Base-by-base conservation (phyloP, 495 filamentous ascomycete genomes). In the Parachaetomium inaequale region DNA sequence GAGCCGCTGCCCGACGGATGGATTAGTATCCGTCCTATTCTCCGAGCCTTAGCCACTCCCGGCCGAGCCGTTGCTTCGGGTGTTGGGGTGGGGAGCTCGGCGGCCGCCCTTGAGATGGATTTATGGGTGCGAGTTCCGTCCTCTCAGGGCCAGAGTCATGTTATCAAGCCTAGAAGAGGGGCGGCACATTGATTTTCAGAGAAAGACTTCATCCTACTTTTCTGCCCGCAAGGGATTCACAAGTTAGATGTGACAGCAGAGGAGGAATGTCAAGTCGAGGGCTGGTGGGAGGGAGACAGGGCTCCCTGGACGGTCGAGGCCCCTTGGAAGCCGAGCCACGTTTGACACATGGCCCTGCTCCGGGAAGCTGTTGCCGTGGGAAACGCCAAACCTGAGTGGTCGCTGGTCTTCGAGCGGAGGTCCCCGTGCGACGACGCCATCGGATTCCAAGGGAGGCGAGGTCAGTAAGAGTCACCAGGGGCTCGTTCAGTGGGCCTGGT, bases 331-430 rank as follows among this genome's bases (percentile, higher is more conserved):
- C 31, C n/a, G 21, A 43, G 40, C 25, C 29, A 31, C 57, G 14
- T 57, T 34, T 57, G 60, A 63, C 26, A 63, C 60, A 51, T 19
- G 32, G 46, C 26, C 21, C 42, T 55, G 62, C 46, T 28, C 65
- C 64, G 59, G 56, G 28, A n/a, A n/a, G 52, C n/a, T 25, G 32
- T 40, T 29, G 57, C 43, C 62, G 57, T 59, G 49, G 52, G 28
- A 55, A 31, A 67, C 28, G 34, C 29, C 12, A 36, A 60, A 43
- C 8, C 40, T 53, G 42, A 50, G 25, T 38, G 51, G 42, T 47
- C 31, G 49, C 10, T 7, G 25, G 6, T 21, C 52, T 28, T 14
- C 14, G 43, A 58, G 21, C 25, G 19, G 28, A 17, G 3, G 38
- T 2, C 26, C 25, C 45, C 38, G 31, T 59, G 43, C 31, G 15